Base-by-base conservation (phyloP, 108 stramenopile genomes). In the Cyclotella sp. region DNA sequence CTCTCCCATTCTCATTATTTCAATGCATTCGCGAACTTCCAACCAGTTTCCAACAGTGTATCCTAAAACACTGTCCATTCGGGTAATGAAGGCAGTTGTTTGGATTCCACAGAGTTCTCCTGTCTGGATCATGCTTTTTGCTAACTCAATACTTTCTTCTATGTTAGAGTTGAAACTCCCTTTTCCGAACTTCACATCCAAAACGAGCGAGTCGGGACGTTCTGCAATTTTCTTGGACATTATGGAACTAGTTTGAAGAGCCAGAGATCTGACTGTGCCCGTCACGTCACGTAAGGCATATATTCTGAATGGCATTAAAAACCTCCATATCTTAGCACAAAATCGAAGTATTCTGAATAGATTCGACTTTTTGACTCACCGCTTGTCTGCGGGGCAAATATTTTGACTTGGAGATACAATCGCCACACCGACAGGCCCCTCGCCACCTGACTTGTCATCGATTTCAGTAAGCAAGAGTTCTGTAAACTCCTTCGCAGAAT, bases 141-240 rank as follows among this genome's bases (percentile, higher is more conserved):
- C 91, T 61, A 89, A 70, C 59, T 83, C 60, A 8, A 78, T 62
- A 3, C 90, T 88, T 11, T 86, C 92, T 53, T 90, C 90, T 12
- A 81, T 60, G 22, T 69, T 76, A 26, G 73, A 45, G 42, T 87
- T 82, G 69, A 96, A 96, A 42, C 90, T 80, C 45, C 79, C 91
- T 26, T 77, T 72, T 13, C 76, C 76, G 78, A 89, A 91, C 75
- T 96, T 96, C 45, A 90, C 87, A 77, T 96, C 95, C 46, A 96
- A 67, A 0, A 93, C 86, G 9, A 96, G 75, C 29, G 88, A 87
- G 62, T 90, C 70, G 9, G 95, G 95, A 47, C 81, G 76, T 70
- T 93, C 95, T 45, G 92, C 92, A 72, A 96, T 89, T 69, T 96
- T 96, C 69, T 96, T 96, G 64, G 83, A 84, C 86, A 96, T 83